Evolutionary conservation across 805 yeast genomes (phyloP).

Genomic region (Danielia reshetovae): DNA sequence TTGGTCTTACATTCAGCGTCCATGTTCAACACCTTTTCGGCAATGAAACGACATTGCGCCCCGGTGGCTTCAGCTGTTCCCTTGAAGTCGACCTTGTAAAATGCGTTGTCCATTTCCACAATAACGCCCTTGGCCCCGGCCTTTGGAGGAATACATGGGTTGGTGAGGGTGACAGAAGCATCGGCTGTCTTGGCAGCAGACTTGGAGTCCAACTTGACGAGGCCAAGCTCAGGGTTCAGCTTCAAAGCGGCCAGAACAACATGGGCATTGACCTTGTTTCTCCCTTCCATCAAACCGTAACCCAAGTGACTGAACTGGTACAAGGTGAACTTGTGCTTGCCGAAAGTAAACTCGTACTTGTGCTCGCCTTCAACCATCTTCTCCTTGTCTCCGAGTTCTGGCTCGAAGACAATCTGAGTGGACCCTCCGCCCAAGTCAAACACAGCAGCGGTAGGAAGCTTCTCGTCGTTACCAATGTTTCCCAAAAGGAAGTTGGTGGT

Average conservation of each 20-base stretch:
- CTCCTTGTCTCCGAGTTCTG: slow-evolving; percentile 58
- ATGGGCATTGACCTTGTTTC: slow-evolving; percentile 70
- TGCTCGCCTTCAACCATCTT: slow-evolving; percentile 83
- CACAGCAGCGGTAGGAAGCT: slow-evolving; percentile 88
- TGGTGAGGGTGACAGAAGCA: slow-evolving; percentile 47
- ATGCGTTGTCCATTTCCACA: slow-evolving; percentile 47
- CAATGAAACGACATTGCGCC: slow-evolving; percentile 80
- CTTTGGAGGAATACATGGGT: slow-evolving; percentile 90
- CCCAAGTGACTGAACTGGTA: slow-evolving; percentile 96
- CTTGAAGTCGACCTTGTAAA: slow-evolving; percentile 54
- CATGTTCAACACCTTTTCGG: slow-evolving; percentile 80
- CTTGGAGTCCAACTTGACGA: slow-evolving; percentile 22
- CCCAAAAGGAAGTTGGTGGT: slow-evolving; percentile 92
- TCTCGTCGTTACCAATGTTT: slow-evolving; percentile 78
- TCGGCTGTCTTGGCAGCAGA: slow-evolving; percentile 35
- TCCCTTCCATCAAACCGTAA: slow-evolving; percentile 92
- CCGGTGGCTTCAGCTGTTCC: slow-evolving; percentile 66
- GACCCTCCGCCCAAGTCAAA: slow-evolving; percentile 99
- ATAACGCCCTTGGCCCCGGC: slow-evolving; percentile 52
- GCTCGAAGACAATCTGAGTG: slow-evolving; percentile 98
- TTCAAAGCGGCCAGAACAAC: slow-evolving; percentile 53
- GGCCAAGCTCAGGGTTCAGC: slow-evolving; percentile 13
- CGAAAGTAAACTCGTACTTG: slow-evolving; percentile 75
- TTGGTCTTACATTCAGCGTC: slow-evolving; percentile 67
- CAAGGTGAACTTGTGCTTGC: slow-evolving; percentile 71